Evolutionary conservation across 345 rosid species (phyloP), one percentile per base, ranked within the genome.

Genomic region (Psidium friedrichsthalianum): DNA sequence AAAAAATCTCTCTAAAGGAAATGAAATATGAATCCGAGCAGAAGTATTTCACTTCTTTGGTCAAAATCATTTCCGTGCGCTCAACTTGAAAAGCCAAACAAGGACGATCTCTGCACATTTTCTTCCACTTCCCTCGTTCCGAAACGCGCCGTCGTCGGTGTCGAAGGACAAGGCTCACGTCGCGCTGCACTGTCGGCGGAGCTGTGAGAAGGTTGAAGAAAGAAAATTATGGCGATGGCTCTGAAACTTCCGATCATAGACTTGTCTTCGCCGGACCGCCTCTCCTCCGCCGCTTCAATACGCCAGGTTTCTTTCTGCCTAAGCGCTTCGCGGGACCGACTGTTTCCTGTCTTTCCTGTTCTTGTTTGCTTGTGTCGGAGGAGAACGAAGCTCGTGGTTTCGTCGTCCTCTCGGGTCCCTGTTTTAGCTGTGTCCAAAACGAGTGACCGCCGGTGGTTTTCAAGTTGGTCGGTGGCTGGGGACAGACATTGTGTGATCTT

Each of bases 241-340:
- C 89, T 92, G 24, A 14, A 87, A 84, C 95, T 94, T 15, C 95
- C 96, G 20, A 85, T 90, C 85, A 74, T 93, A 16, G 92, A 93
- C 86, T 86, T 94, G 40, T 88, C 91, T 57, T 91, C 90, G 55
- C 81, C 91, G 22, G 93, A 90, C 27, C 90, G 91, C 52, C 52
- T 89, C 84, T 88, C 89, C 83, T 85, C 87, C 32, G 92, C 92
- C 78, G 82, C 83, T 36, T 86, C 89, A 14, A 93, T 93, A 84
- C 94, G 95, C 57, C 91, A 88, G 94, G 94, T 94, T 74, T 69
- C 47, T 12, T 51, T 40, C 27, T 24, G 40, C 47, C 53, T 57
- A 9, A 22, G n/a, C 54, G 15, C 81, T 40, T 52, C 40, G n/a
- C 42, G 21, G 21, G 2, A 20, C 59, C 14, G 25, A 11, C 58